Percentiles rank a stretch among this genome's conserved stretches.
Evolutionary conservation across 2,329 filamentous ascomycete species (phyloP).

Genomic region (Fusarium neocosmosporiellum): DNA sequence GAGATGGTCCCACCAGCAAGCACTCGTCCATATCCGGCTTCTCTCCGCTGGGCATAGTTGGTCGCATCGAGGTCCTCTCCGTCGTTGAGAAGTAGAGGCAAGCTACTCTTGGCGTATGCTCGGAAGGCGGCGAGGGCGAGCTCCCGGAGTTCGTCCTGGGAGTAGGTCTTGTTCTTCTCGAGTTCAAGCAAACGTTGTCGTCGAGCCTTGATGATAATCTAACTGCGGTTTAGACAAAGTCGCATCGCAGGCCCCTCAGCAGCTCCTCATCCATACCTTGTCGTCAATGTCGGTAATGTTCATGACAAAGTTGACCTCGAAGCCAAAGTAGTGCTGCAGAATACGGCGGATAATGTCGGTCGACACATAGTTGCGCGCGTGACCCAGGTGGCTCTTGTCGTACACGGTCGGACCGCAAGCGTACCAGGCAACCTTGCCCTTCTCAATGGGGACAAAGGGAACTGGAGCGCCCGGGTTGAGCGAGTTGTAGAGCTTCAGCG

Average conservation of each 20-base stretch:
- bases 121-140: conserved; percentile 65
- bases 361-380: conserved; percentile 90
- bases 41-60: conserved; percentile 62
- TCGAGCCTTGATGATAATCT: conserved; percentile 73
- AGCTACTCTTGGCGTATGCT: conserved; percentile 65
- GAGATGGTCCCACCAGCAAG: conserved; percentile 66
- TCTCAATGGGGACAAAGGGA: conserved; percentile 78
- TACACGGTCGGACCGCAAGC: conserved; percentile 90
- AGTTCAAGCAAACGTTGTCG: conserved; percentile 85
- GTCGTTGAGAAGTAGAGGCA: conserved; percentile 62
- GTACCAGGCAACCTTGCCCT: conserved; percentile 83
- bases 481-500: conserved; percentile 83
- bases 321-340: conserved; percentile 84
- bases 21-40: conserved; percentile 65
- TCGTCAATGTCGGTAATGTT: conserved; percentile 90
- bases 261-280: conserved; percentile 60
- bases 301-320: conserved; percentile 88
- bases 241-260: conserved; percentile 6
- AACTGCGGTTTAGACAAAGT: conserved; percentile 30
- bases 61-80: conserved; percentile 57
- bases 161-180: conserved; percentile 75
- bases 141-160: conserved; percentile 57
- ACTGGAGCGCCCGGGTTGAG: conserved; percentile 78
- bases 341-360: conserved; percentile 90
- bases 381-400: conserved; percentile 83